Evolutionary conservation across 2,329 filamentous ascomycete species (phyloP), one percentile per base, ranked within the genome.

Genomic region (Penicillium sp.): DNA sequence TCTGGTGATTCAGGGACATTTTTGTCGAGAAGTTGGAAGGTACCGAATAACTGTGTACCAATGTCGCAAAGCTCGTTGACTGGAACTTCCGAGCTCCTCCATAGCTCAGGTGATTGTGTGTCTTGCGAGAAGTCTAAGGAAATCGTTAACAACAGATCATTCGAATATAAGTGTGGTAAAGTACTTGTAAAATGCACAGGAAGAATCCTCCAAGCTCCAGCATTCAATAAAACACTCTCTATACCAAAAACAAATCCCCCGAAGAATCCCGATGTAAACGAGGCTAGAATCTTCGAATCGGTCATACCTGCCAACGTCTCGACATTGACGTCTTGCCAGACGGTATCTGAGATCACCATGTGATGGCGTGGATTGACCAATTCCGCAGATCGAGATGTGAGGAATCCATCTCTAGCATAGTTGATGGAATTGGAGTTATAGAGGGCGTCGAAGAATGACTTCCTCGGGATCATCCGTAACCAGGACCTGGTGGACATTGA

Each of bases 261-360:
- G 47, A 68, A 68, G 30, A 68, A 67, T 22, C 66, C 66, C 22
- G n/a, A 44, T 0, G 66, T 65, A 26, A 68, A 68, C 17, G 63
- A 58, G 1, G 64, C 53, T 13, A 68, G 47, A 2, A 65, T 63
- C 56, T 59, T 56, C 37, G 63, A 51, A 33, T 68, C 66, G 44
- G 56, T 67, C 22, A 64, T 44, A 6, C 54, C 59, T 8, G 58
- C 56, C 40, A 68, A 42, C 2, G 35, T 44, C 2, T 65, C 59
- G 10, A 40, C 62, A 24, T 59, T 47, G 37, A 67, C 47, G 3
- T 35, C 55, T 44, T 68, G 64, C 12, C 58, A 61, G 42, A 67
- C 56, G 30, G 58, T 55, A 45, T 67, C 62, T 26, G 64, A 63
- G 10, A 40, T 51, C 3, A 55, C 19, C 8, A 56, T 42, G 59